Conservation (phyloP, 306 rosid species). For the Lathyrus oleraceus region DNA sequence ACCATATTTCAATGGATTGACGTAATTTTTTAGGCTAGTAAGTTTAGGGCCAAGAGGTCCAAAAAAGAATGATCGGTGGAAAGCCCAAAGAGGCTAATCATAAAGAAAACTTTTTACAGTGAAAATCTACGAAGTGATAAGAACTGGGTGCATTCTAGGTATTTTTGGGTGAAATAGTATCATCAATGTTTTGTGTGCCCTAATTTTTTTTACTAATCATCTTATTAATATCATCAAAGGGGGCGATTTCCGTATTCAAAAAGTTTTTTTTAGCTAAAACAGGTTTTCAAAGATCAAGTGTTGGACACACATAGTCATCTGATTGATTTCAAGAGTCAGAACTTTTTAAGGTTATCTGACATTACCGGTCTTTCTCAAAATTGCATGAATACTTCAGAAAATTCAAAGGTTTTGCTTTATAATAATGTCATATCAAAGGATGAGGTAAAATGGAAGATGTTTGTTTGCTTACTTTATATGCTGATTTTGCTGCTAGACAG, state of each 20-base stretch:
- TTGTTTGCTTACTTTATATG: slow-evolving; percentile 58
- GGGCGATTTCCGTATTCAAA: not conserved
- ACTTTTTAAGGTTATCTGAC: too few relatives aligned
- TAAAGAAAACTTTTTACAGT: not conserved
- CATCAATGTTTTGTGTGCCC: not conserved
- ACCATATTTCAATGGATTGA: too few relatives aligned
- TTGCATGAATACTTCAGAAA: not conserved
- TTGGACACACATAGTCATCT: not conserved
- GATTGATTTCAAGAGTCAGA: not conserved
- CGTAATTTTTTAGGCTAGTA: not conserved
- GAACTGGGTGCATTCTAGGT: not conserved
- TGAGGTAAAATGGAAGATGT: slow-evolving; percentile 12
- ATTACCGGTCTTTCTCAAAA: not conserved
- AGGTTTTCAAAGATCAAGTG: not conserved
- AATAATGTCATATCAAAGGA: slow-evolving; percentile 13
- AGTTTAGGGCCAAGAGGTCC: not conserved
- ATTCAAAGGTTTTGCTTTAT: not conserved
- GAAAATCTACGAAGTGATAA: not conserved
- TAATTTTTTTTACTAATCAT: not conserved
- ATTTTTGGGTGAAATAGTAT: not conserved
- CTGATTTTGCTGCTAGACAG: slow-evolving; percentile 79
- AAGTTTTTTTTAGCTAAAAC: not conserved
- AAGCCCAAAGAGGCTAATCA: not conserved
- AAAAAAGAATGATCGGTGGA: not conserved
- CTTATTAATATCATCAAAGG: not conserved